Percentiles rank a stretch among this genome's conserved stretches.
phyloP scores from a whole-genome alignment of 176 grass and related monocot species.

The Avena atlantica region DNA sequence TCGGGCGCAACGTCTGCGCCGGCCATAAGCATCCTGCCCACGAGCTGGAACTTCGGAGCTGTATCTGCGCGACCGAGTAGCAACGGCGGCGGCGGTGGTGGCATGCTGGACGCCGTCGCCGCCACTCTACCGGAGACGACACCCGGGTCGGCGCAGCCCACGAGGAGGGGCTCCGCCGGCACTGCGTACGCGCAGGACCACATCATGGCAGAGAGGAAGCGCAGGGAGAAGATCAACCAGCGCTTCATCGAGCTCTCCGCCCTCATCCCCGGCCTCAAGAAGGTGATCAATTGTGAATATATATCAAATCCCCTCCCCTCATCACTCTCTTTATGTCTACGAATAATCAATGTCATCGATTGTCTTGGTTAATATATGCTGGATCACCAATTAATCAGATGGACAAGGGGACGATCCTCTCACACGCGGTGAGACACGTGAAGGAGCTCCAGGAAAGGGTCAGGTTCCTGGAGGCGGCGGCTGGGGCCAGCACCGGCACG shows the following conservation, averaged over 20 bases:
- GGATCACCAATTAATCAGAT: slow-evolving; percentile 50
- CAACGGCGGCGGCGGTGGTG: slow-evolving; percentile 21
- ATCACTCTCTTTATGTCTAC: no score
- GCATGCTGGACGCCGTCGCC: background rate
- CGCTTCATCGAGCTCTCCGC: slow-evolving; percentile 75
- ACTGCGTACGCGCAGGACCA: slow-evolving; percentile 52
- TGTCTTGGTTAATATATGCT: no score
- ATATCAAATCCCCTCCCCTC: no score
- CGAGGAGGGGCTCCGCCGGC: slow-evolving; percentile 16
- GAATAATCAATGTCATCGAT: background rate
- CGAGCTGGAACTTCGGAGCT: slow-evolving; percentile 57
- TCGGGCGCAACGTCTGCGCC: background rate
- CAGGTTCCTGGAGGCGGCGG: slow-evolving; percentile 46
- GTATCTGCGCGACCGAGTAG: background rate
- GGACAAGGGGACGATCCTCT: slow-evolving; percentile 78
- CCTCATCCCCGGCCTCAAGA: slow-evolving; percentile 74
- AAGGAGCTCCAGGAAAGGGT: slow-evolving; percentile 70
- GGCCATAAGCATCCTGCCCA: background rate
- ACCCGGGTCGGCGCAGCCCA: background rate
- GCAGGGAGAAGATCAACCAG: slow-evolving; percentile 82
- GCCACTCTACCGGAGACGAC: background rate
- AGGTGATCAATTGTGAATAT: slow-evolving; percentile 36
- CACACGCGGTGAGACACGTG: slow-evolving; percentile 53
- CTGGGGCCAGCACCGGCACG: background rate
- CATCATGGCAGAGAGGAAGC: slow-evolving; percentile 70